Evolutionary conservation across 352 stramenopile species (phyloP).

Genomic region (Pythium apleroticum): DNA sequence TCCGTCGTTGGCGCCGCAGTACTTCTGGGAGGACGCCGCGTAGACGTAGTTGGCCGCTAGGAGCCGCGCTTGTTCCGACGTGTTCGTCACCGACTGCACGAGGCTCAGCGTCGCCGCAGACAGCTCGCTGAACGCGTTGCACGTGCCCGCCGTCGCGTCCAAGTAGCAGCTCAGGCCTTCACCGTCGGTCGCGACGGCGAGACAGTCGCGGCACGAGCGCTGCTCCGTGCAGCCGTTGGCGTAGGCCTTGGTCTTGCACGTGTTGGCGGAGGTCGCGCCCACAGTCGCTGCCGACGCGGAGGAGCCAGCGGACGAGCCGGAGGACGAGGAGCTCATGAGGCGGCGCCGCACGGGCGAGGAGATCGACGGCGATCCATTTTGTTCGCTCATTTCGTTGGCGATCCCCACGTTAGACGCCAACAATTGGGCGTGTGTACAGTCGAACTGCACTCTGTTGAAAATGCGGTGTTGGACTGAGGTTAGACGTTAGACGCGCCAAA

Average conservation of each 20-base stretch:
- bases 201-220: conserved; percentile 25
- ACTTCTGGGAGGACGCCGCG: conserved; percentile 14
- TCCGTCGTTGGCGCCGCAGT: conserved; percentile 22
- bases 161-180: conserved; percentile 25
- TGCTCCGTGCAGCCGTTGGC: conserved; percentile 27
- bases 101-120: background rate
- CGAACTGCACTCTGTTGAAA: background rate
- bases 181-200: conserved; percentile 7
- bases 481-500: background rate
- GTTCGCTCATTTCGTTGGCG: background rate
- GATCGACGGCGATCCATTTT: background rate
- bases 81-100: background rate
- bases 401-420: background rate
- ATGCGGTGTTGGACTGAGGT: no score
- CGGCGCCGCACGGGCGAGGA: no score
- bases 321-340: background rate
- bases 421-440: background rate
- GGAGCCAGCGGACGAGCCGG: background rate
- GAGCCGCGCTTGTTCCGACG: conserved; percentile 1
- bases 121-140: conserved; percentile 19
- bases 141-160: conserved; percentile 16
- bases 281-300: background rate
- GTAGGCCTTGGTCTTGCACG: conserved; percentile 20
- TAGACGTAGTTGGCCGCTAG: conserved; percentile 19
- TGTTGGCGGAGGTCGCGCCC: background rate